Base-by-base conservation (phyloP, 371 early-diverging fungal genomes). In the Blakeslea trispora region DNA sequence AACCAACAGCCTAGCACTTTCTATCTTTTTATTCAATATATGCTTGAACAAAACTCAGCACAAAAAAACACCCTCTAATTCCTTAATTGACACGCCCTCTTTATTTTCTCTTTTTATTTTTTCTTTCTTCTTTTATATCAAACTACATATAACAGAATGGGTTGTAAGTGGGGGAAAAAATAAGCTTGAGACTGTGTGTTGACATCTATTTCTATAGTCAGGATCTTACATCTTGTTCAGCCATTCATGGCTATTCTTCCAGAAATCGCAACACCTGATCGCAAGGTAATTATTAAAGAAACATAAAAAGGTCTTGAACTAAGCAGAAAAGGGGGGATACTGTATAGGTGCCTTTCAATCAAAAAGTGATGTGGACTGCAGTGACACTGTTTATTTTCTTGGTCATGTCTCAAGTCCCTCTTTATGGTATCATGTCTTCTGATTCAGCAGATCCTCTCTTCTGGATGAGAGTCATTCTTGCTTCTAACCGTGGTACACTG, bases 391-490 rank as follows among this genome's bases (percentile, higher is more conserved):
- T 99, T 71, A 95, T 99, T 65, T 99, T 98, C 86, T 82, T 99
- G 74, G 97, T 99, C 59, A 95, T 96, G 82, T 99, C 99, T 17
- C 99, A 99, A 82, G 95, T 99, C 40, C 99, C 99, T 34, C 84
- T 99, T 57, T 99, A 98, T 81, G 99, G 99, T 60, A 99, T 99
- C 80, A 96, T 99, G 93, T 96, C 97, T 46, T 94, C 92, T 18
- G 97, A 99, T 71, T 94, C 96, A 19, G 93, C 96, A 42, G 98
- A 98, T 81, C 99, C 99, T 35, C 85, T 99, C 57, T 99, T 96
- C 83, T 99, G 99, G 99, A 91, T 99, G 91, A 93, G 99, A 82
- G 97, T 96, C 50, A 99, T 99, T 76, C 91, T 99, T 71, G 99
- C 99, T 45, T 97, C 98, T 46, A 99, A 99, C 84, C 89, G 99